Evolutionary conservation across 805 yeast species (phyloP), one percentile per base, ranked within the genome.

Genomic region (Myxozyma geophila): DNA sequence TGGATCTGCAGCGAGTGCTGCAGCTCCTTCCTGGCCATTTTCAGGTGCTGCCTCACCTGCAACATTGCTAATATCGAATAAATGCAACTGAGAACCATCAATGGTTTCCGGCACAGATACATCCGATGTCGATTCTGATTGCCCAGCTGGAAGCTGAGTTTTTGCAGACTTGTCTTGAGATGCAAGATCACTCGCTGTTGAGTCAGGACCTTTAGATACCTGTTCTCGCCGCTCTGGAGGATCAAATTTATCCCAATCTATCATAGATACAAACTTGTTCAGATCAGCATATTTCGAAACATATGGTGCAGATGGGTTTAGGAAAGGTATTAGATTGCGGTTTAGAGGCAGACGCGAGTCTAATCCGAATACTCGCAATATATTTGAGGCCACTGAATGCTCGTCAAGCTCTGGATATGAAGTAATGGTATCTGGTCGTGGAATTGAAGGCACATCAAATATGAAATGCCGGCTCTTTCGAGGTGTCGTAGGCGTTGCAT

Each of bases 171-270:
- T 39, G 41, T 39, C n/a, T 12, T 39, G n/a, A 15, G 47, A 8
- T n/a, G 15, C 19, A 12, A 19, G 47, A 15, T 43, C 19, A n/a
- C 10, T 6, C 2, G 19, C 21, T 2, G 21, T 43, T 6, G 46
- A 21, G 9, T 39, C 35, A 37, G 17, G 7, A 52, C 10, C 55
- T n/a, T 37, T 21, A 37, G 40, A n/a, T 33, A 48, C 10, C 10
- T 12, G 35, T 33, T 36, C 54, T 1, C 15, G 12, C n/a, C 13
- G 23, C 13, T 21, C 37, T n/a, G 63, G 58, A 9, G 58, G 63
- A 35, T 59, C 63, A 49, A 54, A 59, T 10, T 39, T 33, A 41
- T 59, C 54, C 63, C 63, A 59, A 40, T 46, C 44, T 43, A 53
- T 59, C n/a, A 7, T 13, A 10, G 39, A 21, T 9, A 28, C 43